Base-by-base conservation (phyloP, 768 basidiomycete genomes). In the Daedalea quercina region DNA sequence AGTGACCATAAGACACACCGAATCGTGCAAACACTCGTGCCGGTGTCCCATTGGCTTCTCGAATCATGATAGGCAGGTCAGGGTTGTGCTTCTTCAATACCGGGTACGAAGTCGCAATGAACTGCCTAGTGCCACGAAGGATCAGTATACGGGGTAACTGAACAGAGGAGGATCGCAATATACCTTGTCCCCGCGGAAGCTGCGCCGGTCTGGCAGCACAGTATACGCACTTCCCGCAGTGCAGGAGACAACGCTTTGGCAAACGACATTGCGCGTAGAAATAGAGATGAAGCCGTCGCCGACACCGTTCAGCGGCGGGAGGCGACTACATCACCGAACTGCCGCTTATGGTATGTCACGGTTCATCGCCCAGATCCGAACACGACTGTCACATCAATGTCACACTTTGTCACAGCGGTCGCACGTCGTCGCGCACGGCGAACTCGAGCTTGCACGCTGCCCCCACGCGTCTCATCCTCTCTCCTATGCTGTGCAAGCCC, bases 1-100 rank as follows among this genome's bases (percentile, higher is more conserved):
- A 20, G 23, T 24, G 31, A 9, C 22, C 24, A 42, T n/a, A 34
- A 2, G 28, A 55, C 87, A 67, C 70, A 93, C 90, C 90, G 65
- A 89, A 93, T 63, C 90, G 76, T 50, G 87, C 90, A 77, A 91
- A 93, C 44, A 80, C 80, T 63, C 90, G 77, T 56, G 89, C 89
- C 34, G 87, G 88, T 8, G 87, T 90, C 34, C 83, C 87, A 50
- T 71, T 73, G 15, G 88, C 90, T 70, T 90, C 87, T 60, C 90
- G 78, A 62, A 92, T 87, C 60, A 92, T 67, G 34, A 90, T 77
- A 17, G 89, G 90, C n/a, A 93, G 71, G 70, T 93, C 84, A 35
- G 90, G 90, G 65, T 93, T 93, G 68, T 85, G 72, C 65, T 87
- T 77, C 72, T 92, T 91, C 63, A 91, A 79, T 49, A 74, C 59